Base-by-base conservation (phyloP, 2,329 filamentous ascomycete species). In the Apiospora hydei region DNA sequence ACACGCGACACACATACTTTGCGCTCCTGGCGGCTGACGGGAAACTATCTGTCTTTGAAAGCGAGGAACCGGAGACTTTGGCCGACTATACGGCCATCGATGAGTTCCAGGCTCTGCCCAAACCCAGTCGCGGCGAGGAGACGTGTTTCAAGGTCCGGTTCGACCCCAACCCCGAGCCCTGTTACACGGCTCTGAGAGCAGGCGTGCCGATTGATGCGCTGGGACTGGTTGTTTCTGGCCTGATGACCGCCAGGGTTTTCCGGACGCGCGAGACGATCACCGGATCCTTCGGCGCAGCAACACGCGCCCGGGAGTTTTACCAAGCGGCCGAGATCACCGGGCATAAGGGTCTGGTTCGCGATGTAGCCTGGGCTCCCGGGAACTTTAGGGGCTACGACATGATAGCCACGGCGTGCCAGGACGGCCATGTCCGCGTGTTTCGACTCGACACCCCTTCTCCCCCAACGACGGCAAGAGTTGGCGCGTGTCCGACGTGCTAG, bases 291-390 rank as follows among this genome's bases (percentile, higher is more conserved):
- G 90, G 85, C 71, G 85, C 85, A 51, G 82, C 82, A 21, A 85
- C 81, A 84, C 91, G 83, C 83, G 90, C 80, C 85, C 93, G 93
- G 73, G 92, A 94, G 72, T 97, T 98, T 79, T 98, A 97, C 80
- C 89, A 94, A 10, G 95, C 95, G 0, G 91, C 92, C 26, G 92
- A 95, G 78, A 85, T 98, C 21, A 86, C 86, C 43, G 91, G 91
- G 1, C 93, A 98, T 77, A 87, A 89, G 10, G 91, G 92, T 0
- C 87, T 98, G 51, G 93, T 98, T 8, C 88, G 96, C 67, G 95
- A 98, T 80, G 89, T 98, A 1, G 92, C 94, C 2, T 99, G 96
- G 96, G 94, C 96, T 0, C 93, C 95, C 67, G 96, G 95, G 16
- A 97, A 95, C 75, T 94, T 97, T 77, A 87, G 95, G 51, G 96